Base-by-base conservation (phyloP, 1,284 basidiomycete genomes). In the Somion occarium region DNA sequence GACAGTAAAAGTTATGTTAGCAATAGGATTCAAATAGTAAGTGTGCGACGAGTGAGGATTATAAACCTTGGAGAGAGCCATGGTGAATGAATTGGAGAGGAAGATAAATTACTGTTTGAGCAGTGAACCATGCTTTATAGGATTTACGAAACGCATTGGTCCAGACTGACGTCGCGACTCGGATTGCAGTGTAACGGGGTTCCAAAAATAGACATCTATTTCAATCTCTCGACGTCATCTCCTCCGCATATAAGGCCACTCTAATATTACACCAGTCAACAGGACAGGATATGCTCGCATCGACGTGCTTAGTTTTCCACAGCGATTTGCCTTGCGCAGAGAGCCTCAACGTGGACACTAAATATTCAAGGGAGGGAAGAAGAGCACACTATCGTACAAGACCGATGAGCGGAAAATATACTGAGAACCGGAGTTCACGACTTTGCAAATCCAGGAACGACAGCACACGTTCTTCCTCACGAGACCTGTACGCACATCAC, bases 11-110 rank as follows among this genome's bases (percentile, higher is more conserved):
- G 38, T n/a, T 25, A 20, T 30, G 25, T 45, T 19, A 53, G 46
- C 20, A 19, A 51, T 18, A 12, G 23, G 42, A 37, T n/a, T n/a
- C n/a, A n/a, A n/a, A n/a, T n/a, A n/a, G n/a, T n/a, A n/a, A n/a
- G n/a, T n/a, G n/a, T 2, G 18, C n/a, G 50, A 27, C 45, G 49
- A 18, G 12, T 34, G 30, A 47, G 45, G 19, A 15, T 7, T 5
- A 7, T 27, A 47, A 39, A 76, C 78, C 72, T 76, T 81, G 52
- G 78, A 72, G 60, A 81, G 75, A 54, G 74, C 60, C 78, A 80
- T 78, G 58, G 47, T 61, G 58, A 53, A 44, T 25, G 23, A 38
- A 43, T 23, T 50, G 52, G 19, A 13, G 50, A 41, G 27, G 46
- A 44, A 26, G 44, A 15, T 26, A 7, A 39, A 49, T 23, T 38